Percentiles rank a stretch among this genome's conserved stretches.
phyloP scores from a whole-genome alignment of 2,329 filamentous ascomycete species.

The Gnomoniopsis sp. region DNA sequence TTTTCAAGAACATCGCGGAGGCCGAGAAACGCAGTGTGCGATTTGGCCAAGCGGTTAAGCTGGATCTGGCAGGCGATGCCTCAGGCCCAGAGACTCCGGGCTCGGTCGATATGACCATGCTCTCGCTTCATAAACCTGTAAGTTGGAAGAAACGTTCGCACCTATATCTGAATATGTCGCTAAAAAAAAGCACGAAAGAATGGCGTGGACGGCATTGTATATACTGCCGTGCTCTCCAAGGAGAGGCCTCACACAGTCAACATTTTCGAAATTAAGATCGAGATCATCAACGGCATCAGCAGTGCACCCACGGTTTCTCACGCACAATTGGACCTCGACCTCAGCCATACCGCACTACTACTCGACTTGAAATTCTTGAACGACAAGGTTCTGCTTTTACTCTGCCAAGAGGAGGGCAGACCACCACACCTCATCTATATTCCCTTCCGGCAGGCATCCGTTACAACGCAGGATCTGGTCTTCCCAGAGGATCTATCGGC shows the following conservation, averaged over 20 bases:
- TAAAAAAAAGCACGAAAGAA: background rate
- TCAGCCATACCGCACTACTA: background rate
- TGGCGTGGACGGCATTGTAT: conserved; percentile 29
- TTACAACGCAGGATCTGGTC: background rate
- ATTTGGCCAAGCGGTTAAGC: conserved; percentile 53
- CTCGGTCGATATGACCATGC: conserved; percentile 54
- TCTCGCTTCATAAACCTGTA: conserved; percentile 31
- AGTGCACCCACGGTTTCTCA: conserved; percentile 33
- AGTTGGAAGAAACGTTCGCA: conserved; percentile 12
- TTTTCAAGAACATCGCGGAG: conserved; percentile 68
- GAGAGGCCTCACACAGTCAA: conserved; percentile 18
- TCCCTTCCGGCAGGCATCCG: background rate
- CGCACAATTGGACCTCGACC: background rate
- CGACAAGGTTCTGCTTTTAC: conserved; percentile 56
- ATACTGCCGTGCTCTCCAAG: conserved; percentile 40
- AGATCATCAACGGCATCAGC: conserved; percentile 59
- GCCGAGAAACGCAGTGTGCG: conserved; percentile 66
- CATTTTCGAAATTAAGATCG: conserved; percentile 51
- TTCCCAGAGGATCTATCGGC: conserved; percentile 24
- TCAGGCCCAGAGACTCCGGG: background rate
- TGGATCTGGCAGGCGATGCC: conserved; percentile 30
- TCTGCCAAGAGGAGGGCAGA: conserved; percentile 44
- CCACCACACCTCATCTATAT: conserved; percentile 6
- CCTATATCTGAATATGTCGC: background rate
- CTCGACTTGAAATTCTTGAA: conserved; percentile 67